These are phyloP conservation scores for Lizanozyma gosingica DNA, from an alignment of 1,139 yeast genomes.

Conservation along the genomic window DNA sequence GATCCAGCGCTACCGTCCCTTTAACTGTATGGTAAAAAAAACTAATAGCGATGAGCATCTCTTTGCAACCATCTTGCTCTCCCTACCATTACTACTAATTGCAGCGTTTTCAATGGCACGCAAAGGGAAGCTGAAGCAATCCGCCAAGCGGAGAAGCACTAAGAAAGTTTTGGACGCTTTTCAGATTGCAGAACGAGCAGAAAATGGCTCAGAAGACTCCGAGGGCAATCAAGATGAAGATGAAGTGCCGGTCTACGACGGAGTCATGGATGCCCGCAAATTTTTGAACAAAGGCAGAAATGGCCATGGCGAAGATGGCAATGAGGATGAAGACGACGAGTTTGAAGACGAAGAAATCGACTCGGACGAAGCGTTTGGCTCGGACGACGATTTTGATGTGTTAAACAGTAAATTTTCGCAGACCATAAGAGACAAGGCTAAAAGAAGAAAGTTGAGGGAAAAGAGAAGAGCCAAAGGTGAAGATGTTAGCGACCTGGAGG, in stretches of 20 bases:
- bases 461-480: constrained; percentile 13
- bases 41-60: not conserved
- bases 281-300: constrained; percentile 16
- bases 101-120: constrained; percentile 1
- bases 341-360: constrained; percentile 63
- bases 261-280: constrained; percentile 35
- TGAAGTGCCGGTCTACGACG: constrained; percentile 23
- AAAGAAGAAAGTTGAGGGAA: constrained; percentile 22
- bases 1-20: not conserved
- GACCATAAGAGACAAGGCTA: constrained; percentile 49
- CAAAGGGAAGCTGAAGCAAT: constrained; percentile 10
- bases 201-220: constrained; percentile 12
- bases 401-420: constrained; percentile 61
- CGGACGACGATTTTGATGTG: constrained; percentile 67
- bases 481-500: constrained; percentile 14
- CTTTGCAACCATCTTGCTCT: not conserved
- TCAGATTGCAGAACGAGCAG: constrained; percentile 38
- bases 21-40: not conserved
- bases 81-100: not conserved
- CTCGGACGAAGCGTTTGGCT: constrained; percentile 70
- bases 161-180: constrained; percentile 37
- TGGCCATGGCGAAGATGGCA: constrained; percentile 9
- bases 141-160: constrained; percentile 22
- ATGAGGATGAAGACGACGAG: constrained; percentile 21
- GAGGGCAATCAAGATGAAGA: constrained; percentile 13